Percentiles rank a stretch among this genome's conserved stretches.
These are phyloP conservation scores for Zymoseptoria ardabiliae DNA, from an alignment of 2,329 filamentous ascomycete species.

Conservation along the genomic window DNA sequence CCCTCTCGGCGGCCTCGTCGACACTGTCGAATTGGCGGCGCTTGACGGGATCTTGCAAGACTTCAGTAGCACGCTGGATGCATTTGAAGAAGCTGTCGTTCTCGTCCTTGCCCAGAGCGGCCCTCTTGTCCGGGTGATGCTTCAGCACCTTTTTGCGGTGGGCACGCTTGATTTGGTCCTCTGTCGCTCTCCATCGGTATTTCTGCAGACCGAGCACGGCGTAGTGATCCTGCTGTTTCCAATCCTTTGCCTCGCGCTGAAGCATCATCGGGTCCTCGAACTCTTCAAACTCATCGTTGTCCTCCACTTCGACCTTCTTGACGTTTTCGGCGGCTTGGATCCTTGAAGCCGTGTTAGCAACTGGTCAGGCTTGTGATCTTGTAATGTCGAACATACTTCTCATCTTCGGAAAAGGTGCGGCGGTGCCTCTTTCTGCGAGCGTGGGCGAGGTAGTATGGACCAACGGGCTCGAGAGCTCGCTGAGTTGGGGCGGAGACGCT, in stretches of 20 bases:
- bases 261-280: slow-evolving; percentile 89
- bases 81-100: slow-evolving; percentile 99
- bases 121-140: slow-evolving; percentile 98
- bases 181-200: slow-evolving; percentile 85
- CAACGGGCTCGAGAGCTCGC: slow-evolving; percentile 89
- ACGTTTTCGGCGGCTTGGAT: slow-evolving; percentile 92
- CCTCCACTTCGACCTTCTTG: slow-evolving; percentile 93
- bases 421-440: slow-evolving; percentile 83
- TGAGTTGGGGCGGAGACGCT: slow-evolving; percentile 69
- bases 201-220: slow-evolving; percentile 88
- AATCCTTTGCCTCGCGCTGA: slow-evolving; percentile 92
- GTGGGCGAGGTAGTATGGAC: slow-evolving; percentile 87
- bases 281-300: slow-evolving; percentile 87
- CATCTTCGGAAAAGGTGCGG: slow-evolving; percentile 63
- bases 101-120: slow-evolving; percentile 75
- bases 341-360: slow-evolving; percentile 79
- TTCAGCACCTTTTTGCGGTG: slow-evolving; percentile 99
- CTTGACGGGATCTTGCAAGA: slow-evolving; percentile 85
- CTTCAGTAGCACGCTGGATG: slow-evolving; percentile 95
- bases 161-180: slow-evolving; percentile 97
- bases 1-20: slow-evolving; percentile 85
- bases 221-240: slow-evolving; percentile 99
- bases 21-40: slow-evolving; percentile 95
- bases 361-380: neutral
- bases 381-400: neutral